Evolutionary conservation across 192 early-diverging fungal species (phyloP).

Genomic region (Dimargaris cristalligena): DNA sequence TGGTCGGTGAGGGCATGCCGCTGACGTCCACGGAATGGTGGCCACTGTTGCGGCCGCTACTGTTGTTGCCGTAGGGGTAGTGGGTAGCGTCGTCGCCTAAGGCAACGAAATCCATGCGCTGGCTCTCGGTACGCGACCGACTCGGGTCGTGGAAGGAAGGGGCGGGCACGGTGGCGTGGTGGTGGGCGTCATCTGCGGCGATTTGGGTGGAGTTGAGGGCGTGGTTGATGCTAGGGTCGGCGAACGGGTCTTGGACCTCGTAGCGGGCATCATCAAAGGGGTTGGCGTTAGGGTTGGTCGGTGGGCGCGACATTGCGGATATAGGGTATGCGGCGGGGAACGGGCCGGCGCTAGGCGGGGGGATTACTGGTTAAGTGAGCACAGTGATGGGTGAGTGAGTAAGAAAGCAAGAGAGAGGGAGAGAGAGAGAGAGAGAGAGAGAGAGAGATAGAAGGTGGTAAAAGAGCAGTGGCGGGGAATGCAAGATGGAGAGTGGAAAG

Average conservation of each 20-base stretch:
- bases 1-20: background rate
- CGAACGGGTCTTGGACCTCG: constrained; percentile 31
- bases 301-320: constrained; percentile 7
- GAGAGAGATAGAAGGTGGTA: constrained; percentile 11
- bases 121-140: constrained; percentile 18
- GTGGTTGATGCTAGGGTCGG: constrained; percentile 17
- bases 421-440: background rate
- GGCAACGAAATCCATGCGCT: constrained; percentile 18
- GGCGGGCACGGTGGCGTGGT: constrained; percentile 13
- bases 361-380: too few relatives aligned
- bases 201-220: constrained; percentile 19
- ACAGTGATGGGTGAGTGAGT: too few relatives aligned
- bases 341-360: too few relatives aligned
- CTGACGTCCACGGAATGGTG: constrained; percentile 11
- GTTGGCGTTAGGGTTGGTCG: constrained; percentile 17
- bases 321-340: too few relatives aligned
- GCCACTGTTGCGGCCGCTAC: constrained; percentile 5
- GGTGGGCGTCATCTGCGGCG: constrained; percentile 22
- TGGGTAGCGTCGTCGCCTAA: constrained; percentile 7
- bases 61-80: constrained; percentile 4
- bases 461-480: background rate
- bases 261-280: constrained; percentile 24
- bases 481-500: background rate
- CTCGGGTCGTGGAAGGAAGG: constrained; percentile 19
- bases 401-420: background rate